A percentile compares a stretch with the other conserved stretches of the same genome.
phyloP scores from a whole-genome alignment of 164 flowering plant species.

The Sedum album region DNA sequence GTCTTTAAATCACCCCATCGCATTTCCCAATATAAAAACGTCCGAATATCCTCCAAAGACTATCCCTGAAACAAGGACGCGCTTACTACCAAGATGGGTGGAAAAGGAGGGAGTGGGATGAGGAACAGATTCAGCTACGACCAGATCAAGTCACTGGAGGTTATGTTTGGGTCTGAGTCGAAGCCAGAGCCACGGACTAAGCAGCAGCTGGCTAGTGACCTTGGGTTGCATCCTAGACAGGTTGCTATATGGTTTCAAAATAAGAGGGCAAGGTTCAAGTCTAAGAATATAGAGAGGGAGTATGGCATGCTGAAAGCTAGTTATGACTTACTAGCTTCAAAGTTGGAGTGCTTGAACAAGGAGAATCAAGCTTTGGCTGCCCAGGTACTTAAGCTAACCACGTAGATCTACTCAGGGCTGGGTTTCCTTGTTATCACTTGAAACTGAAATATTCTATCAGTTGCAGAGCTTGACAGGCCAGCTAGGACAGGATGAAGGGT shows the following conservation, averaged over 20 bases:
- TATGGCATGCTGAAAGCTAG: background rate
- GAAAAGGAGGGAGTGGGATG: background rate
- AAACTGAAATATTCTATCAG: background rate
- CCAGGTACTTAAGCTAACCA: background rate
- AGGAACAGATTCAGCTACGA: background rate
- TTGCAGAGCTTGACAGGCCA: background rate
- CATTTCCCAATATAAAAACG: background rate
- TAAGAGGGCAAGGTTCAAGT: background rate
- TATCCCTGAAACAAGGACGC: background rate
- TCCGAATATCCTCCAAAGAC: background rate
- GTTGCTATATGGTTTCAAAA: conserved; percentile 2
- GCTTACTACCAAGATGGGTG: background rate
- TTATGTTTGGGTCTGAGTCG: background rate
- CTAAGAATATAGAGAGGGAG: background rate
- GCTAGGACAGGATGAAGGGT: background rate
- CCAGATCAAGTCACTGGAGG: conserved; percentile 1
- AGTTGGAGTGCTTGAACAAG: background rate
- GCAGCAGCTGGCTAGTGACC: background rate
- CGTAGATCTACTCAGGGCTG: background rate
- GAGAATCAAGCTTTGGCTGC: background rate
- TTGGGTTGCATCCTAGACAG: background rate
- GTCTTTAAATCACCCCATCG: background rate
- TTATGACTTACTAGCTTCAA: background rate
- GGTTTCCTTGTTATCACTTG: background rate
- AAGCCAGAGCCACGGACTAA: background rate